phyloP scores from a whole-genome alignment of 2,329 filamentous ascomycete species.

The Apiospora arundinis region DNA sequence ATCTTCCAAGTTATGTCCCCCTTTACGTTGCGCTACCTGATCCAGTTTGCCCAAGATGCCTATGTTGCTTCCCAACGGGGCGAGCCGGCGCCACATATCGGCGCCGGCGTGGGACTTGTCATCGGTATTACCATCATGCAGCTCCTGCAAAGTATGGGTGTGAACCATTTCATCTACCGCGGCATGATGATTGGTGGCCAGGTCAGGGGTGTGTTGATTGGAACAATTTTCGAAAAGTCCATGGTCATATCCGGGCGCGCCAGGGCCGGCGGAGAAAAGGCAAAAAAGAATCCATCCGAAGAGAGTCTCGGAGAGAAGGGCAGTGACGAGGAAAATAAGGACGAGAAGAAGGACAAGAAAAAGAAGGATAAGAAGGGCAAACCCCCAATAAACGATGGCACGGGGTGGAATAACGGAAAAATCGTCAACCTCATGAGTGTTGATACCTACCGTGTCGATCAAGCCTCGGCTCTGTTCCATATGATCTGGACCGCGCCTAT shows the following conservation, averaged over 20 bases:
- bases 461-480: constrained; percentile 88
- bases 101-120: constrained; percentile 80
- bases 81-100: constrained; percentile 68
- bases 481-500: constrained; percentile 89
- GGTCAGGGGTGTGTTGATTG: constrained; percentile 79
- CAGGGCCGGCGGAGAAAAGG: constrained; percentile 73
- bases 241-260: constrained; percentile 89
- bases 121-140: constrained; percentile 89
- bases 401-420: constrained; percentile 90
- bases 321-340: constrained; percentile 51
- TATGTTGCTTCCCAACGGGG: constrained; percentile 66
- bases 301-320: constrained; percentile 51
- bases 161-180: constrained; percentile 90
- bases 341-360: constrained; percentile 47
- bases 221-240: constrained; percentile 89
- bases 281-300: constrained; percentile 46
- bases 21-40: constrained; percentile 85
- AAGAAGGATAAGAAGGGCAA: constrained; percentile 45
- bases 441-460: constrained; percentile 91
- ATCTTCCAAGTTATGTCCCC: constrained; percentile 83
- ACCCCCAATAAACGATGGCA: constrained; percentile 62
- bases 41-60: constrained; percentile 81
- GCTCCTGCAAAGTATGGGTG: constrained; percentile 77
- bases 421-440: constrained; percentile 95
- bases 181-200: constrained; percentile 93